A percentile compares a stretch with the other conserved stretches of the same genome.
Evolutionary conservation across 768 basidiomycete species (phyloP).

Genomic region (Leccinellum luteum): DNA sequence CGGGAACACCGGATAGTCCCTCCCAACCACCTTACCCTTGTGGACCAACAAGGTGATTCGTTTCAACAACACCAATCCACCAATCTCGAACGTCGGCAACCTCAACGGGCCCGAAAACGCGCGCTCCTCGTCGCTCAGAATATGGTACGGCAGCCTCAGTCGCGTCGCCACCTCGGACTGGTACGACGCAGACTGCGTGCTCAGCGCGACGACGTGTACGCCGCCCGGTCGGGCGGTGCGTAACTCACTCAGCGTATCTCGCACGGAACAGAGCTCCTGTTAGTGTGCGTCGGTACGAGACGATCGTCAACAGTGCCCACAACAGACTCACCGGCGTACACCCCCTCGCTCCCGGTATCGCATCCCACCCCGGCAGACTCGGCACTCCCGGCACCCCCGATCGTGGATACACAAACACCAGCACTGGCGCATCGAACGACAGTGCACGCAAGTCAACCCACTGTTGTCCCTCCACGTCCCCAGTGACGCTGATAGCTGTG

Average conservation of each 20-base stretch:
- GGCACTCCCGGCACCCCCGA: constrained; percentile 15
- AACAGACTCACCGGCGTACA: constrained; percentile 20
- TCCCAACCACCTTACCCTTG: constrained; percentile 8
- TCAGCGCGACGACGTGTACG: constrained; percentile 16
- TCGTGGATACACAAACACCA: constrained; percentile 25
- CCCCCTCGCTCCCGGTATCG: constrained; percentile 23
- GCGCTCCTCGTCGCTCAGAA: constrained; percentile 16
- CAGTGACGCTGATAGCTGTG: background rate
- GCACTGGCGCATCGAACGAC: constrained; percentile 17
- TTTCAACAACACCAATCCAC: constrained; percentile 17
- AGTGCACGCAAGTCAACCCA: constrained; percentile 10
- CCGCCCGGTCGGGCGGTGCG: background rate
- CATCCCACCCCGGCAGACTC: constrained; percentile 20
- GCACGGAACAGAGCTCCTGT: constrained; percentile 21
- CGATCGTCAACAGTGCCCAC: background rate
- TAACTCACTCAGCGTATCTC: constrained; percentile 10
- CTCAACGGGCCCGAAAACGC: constrained; percentile 9
- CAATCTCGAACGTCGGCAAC: constrained; percentile 21
- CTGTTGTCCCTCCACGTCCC: background rate
- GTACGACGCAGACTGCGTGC: constrained; percentile 19
- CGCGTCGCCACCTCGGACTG: constrained; percentile 18
- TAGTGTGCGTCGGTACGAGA: background rate
- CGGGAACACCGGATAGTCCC: constrained; percentile 24
- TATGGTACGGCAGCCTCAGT: constrained; percentile 17
- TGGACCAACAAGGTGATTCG: constrained; percentile 19